Conservation (phyloP, 73 alveolate species). For the Blepharisma stoltei region DNA sequence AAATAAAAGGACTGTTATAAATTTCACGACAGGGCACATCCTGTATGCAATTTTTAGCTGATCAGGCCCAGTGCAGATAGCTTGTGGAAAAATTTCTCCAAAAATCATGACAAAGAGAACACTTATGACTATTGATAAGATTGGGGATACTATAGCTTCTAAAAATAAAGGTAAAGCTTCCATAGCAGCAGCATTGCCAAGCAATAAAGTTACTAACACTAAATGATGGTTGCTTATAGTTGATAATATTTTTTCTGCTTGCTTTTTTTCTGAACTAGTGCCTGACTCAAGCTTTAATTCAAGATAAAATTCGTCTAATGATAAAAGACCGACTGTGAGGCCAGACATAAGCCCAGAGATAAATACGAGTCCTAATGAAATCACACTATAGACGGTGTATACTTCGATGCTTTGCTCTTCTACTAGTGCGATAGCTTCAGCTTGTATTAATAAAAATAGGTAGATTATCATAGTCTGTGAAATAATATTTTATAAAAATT, state of each 20-base stretch:
- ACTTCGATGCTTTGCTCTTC: background rate
- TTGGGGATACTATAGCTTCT: conserved; percentile 73
- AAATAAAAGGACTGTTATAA: conserved; percentile 43
- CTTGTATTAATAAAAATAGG: too few relatives aligned
- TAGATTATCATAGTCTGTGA: too few relatives aligned
- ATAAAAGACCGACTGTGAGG: conserved; percentile 89
- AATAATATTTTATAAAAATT: too few relatives aligned
- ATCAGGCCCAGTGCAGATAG: conserved; percentile 93
- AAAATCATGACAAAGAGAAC: conserved; percentile 82
- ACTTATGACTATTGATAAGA: conserved; percentile 74
- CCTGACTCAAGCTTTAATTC: conserved; percentile 78
- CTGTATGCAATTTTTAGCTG: conserved; percentile 82
- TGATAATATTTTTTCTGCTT: conserved; percentile 55
- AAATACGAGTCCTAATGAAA: conserved; percentile 62
- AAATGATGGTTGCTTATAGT: conserved; percentile 80
- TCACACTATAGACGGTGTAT: background rate
- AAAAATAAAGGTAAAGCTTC: conserved; percentile 88
- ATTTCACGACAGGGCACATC: conserved; percentile 74
- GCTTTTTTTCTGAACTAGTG: conserved; percentile 66
- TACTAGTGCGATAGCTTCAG: too few relatives aligned
- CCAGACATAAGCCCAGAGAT: conserved; percentile 96
- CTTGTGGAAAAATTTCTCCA: conserved; percentile 94
- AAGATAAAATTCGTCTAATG: conserved; percentile 81
- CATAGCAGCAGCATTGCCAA: conserved; percentile 89
- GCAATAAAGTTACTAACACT: conserved; percentile 82